phyloP scores from a whole-genome alignment of 306 rosid species.

The Hippophae rhamnoides region DNA sequence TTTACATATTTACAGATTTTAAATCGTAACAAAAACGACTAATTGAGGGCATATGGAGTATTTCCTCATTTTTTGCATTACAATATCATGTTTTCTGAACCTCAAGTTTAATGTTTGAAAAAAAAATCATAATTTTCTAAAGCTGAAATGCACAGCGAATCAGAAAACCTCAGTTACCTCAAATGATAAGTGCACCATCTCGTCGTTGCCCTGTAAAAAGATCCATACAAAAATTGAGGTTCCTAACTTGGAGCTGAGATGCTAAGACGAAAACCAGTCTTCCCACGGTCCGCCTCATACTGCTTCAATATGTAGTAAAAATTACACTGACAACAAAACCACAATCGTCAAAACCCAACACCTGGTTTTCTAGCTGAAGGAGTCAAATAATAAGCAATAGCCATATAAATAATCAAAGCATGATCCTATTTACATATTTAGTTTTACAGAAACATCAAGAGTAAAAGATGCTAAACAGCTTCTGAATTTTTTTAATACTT shows the following conservation, averaged over 20 bases:
- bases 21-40: too few species aligned
- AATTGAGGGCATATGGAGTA: too few species aligned
- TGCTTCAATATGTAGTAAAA: slow-evolving; percentile 66
- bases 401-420: too few species aligned
- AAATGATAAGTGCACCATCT: slow-evolving; percentile 13
- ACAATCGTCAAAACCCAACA: slow-evolving; percentile 17
- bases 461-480: neutral
- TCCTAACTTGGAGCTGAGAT: slow-evolving; percentile 71
- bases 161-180: slow-evolving; percentile 19
- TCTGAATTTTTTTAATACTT: neutral
- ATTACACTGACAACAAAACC: slow-evolving; percentile 61
- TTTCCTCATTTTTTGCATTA: too few species aligned
- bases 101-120: too few species aligned
- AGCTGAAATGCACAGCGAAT: slow-evolving; percentile 5
- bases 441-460: too few species aligned
- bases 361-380: slow-evolving; percentile 8
- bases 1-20: too few species aligned
- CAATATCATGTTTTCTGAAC: too few species aligned
- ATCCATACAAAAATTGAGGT: slow-evolving; percentile 2
- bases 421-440: too few species aligned
- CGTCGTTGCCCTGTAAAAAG: slow-evolving; percentile 10
- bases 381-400: slow-evolving; percentile 10
- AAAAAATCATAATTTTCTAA: too few species aligned
- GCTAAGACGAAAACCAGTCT: slow-evolving; percentile 90
- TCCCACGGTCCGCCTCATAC: slow-evolving; percentile 63